A percentile compares a stretch with the other conserved stretches of the same genome.
Evolutionary conservation across 495 filamentous ascomycete species (phyloP).

Genomic region (Aspergillus bridgeri): DNA sequence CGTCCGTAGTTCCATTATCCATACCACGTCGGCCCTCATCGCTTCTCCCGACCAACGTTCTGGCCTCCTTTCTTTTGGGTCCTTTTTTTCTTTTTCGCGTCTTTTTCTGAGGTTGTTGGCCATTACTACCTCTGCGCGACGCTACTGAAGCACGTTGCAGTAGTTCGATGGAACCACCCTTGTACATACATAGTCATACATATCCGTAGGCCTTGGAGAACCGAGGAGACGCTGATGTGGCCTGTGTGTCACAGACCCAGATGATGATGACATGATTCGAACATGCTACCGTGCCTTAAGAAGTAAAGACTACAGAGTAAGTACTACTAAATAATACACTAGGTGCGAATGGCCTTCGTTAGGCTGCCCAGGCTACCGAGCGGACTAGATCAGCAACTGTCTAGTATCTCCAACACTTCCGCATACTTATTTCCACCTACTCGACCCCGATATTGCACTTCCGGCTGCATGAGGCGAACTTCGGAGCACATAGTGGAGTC

Average conservation of each 20-base stretch:
- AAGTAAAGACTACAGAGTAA: background rate
- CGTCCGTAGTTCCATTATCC: no score
- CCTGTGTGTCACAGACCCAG: background rate
- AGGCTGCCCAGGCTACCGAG: no score
- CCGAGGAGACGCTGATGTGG: background rate
- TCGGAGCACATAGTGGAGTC: background rate
- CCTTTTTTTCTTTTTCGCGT: background rate
- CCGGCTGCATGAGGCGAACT: background rate
- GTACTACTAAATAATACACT: background rate
- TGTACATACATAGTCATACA: no score
- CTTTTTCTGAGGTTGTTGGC: background rate
- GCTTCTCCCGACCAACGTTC: no score
- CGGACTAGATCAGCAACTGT: no score
- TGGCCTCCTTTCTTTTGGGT: background rate
- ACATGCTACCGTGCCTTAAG: background rate
- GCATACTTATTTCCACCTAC: no score
- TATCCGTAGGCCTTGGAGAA: no score
- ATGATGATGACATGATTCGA: background rate
- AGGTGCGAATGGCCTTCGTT: no score
- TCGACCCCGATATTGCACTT: background rate
- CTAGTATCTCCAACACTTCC: background rate
- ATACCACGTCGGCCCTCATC: constrained; percentile 5
- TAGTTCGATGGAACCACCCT: no score
- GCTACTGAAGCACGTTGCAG: no score
- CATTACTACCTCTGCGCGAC: no score